Evolutionary conservation across 495 filamentous ascomycete genomes (phyloP), one percentile per base, ranked within the genome.

Genomic region (Xylaria venustula): DNA sequence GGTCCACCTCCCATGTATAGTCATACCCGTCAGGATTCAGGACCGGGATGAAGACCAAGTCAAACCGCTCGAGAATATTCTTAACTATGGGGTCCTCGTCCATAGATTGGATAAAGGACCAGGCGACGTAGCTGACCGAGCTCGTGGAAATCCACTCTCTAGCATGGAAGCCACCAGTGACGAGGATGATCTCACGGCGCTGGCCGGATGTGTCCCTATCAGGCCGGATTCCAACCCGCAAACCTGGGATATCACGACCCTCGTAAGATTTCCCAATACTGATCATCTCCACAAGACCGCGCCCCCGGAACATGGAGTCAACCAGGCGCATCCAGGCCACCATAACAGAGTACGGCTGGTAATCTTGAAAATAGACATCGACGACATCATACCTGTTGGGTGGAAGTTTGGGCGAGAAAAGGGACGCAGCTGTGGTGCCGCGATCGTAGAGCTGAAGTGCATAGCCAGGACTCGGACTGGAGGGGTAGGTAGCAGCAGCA

Each of bases 91-190:
- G 74, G 26, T 80, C 75, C 63, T 88, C 88, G 30, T 88, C 88
- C 70, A 91, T 93, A 15, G 85, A 83, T 6, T 89, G 92, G 36
- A 97, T 90, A 32, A 97, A 76, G n/a, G 85, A 90, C 80, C 93
- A 96, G 8, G 93, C 90, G 12, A 96, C 75, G 67, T 95, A 98
- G 50, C 83, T 92, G n/a, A 95, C 91, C 0, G 92, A 93, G 66
- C 87, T 93, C 1, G 90, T 93, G 47, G 90, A 91, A 62, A 98
- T 94, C 94, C 94, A 98, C 78, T 98, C 94, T 8, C 94, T 83
- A 2, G 92, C 93, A 72, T 98, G 94, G 49, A 87, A 83, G 22
- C 93, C 94, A 30, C 92, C 94, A 0, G 86, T 84, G 11, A 98
- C 79, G 41, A 98, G 79, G 53, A 98, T 87, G 1, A 90, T 93